A percentile compares a stretch with the other conserved stretches of the same genome.
phyloP scores from a whole-genome alignment of 192 early-diverging fungal species.

The Backusella australiensis region DNA sequence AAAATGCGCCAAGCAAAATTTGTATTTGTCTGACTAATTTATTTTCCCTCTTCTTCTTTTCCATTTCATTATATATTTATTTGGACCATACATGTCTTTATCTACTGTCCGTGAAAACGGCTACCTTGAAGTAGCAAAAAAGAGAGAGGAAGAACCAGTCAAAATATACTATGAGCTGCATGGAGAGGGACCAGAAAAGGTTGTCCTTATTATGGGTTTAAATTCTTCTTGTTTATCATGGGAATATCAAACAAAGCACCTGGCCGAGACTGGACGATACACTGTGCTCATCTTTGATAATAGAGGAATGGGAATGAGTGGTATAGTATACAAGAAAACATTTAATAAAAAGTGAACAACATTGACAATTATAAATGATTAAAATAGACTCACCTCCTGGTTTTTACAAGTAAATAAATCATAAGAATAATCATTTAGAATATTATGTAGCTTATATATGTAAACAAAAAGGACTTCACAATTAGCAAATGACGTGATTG shows the following conservation, averaged over 20 bases:
- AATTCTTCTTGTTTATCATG: constrained; percentile 36
- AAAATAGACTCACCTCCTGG: constrained; percentile 49
- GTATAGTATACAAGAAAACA: neutral
- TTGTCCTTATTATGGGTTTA: constrained; percentile 75
- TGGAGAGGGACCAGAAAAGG: constrained; percentile 65
- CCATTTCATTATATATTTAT: neutral
- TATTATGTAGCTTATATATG: neutral
- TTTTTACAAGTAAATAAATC: constrained; percentile 43
- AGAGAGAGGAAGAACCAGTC: constrained; percentile 41
- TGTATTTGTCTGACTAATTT: neutral
- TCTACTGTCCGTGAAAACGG: constrained; percentile 16
- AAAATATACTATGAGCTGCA: constrained; percentile 78
- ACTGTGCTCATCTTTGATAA: constrained; percentile 83
- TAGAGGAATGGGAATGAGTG: constrained; percentile 69
- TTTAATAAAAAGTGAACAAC: neutral
- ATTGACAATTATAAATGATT: neutral
- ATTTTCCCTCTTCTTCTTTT: neutral
- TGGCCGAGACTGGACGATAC: constrained; percentile 64
- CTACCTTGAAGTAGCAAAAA: constrained; percentile 35
- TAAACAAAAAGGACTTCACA: constrained; percentile 52
- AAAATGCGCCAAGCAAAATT: neutral
- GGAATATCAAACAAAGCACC: constrained; percentile 56
- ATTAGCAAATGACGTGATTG: constrained; percentile 72
- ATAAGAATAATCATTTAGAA: neutral
- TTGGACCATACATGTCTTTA: neutral